Base-by-base conservation (phyloP, 2,329 filamentous ascomycete species). In the Scedosporium apiospermum region DNA sequence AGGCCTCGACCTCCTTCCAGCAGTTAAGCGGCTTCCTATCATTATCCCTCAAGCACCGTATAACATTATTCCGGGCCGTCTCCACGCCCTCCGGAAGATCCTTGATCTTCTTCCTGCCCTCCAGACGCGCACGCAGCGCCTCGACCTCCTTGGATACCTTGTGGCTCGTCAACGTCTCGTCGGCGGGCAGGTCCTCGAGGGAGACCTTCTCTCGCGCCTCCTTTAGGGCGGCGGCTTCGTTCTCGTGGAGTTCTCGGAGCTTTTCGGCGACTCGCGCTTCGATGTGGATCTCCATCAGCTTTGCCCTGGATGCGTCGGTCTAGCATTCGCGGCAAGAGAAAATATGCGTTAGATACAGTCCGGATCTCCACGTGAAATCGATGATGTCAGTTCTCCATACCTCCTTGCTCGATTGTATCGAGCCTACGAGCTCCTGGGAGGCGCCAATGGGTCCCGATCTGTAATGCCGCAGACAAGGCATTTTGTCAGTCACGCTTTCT, bases 1-100 rank as follows among this genome's bases (percentile, higher is more conserved):
- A 98, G 21, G 80, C 81, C 78, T 96, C 89, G 26, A 97, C 91
- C 83, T 97, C 92, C 76, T 87, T 83, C 89, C 90, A 97, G 82
- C 93, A 98, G 79, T 97, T 90, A 72, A 97, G 79, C 73, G 93
- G 93, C 74, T 91, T 84, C 66, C 91, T 82, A 76, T 97, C 93
- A 74, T 97, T 88, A 71, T 88, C 82, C 65, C 89, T 81, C 79
- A 98, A 79, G 74, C 93, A 98, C 69, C 84, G 82, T 66, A 95
- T 85, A 63, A 97, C 86, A 64, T 88, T 85, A 68, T 84, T 80
- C 75, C 91, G 88, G 21, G 92, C 90, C 72, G 80, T 82, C 75
- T 91, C 87, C 58, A 96, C 86, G 60, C 78, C 78, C 65, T 88
- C 85, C 68, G 92, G 90, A 67, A 91, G 73, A 67, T 87, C 80